Evolutionary conservation across 202 grass and related monocot species (phyloP).

Genomic region (Schoenoplectus triqueter): DNA sequence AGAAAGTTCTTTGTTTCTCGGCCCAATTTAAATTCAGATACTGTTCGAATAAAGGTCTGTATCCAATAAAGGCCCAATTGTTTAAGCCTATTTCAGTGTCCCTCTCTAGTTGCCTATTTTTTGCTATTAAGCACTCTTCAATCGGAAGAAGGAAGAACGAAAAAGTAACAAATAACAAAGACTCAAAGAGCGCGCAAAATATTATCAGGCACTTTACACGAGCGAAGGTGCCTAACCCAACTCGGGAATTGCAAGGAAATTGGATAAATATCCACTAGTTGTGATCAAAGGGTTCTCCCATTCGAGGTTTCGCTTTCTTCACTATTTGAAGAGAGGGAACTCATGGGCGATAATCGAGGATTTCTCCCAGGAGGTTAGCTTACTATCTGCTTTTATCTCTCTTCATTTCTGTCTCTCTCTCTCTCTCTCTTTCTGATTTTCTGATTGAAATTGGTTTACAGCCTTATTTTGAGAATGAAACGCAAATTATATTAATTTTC

Average conservation of each 20-base stretch:
- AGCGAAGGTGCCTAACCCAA: neutral
- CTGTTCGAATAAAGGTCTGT: too few species aligned
- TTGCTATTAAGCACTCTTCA: neutral
- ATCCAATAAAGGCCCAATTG: neutral
- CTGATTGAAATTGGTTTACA: neutral
- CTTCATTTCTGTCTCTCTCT: neutral
- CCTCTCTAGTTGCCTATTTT: neutral
- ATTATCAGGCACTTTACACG: neutral
- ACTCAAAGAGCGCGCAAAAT: neutral
- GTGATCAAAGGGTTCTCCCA: neutral
- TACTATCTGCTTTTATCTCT: neutral
- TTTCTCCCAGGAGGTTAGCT: constrained; percentile 33
- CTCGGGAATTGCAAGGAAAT: neutral
- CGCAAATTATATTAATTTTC: neutral
- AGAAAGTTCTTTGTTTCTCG: neutral
- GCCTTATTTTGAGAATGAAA: constrained; percentile 1
- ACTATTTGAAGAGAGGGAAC: neutral
- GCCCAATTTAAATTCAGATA: neutral
- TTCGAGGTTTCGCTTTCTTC: constrained; percentile 14
- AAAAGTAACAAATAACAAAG: neutral
- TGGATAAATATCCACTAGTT: neutral
- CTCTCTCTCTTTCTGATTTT: constrained; percentile 18
- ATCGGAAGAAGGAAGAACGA: neutral
- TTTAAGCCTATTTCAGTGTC: neutral
- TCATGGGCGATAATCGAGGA: constrained; percentile 35